Base-by-base conservation (phyloP, 129 eudicot species). In the Artemisia argyi region DNA sequence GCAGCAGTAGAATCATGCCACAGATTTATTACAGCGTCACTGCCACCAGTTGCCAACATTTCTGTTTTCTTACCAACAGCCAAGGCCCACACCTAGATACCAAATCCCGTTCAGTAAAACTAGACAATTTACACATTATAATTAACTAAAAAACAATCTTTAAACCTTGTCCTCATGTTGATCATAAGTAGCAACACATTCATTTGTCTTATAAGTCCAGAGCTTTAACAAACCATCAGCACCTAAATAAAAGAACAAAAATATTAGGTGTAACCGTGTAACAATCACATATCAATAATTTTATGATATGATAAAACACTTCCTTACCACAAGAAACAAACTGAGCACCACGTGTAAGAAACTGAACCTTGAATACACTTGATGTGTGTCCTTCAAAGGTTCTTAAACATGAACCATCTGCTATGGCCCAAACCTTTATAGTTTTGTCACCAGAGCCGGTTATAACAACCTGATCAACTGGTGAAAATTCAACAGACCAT, bases 331-430 rank as follows among this genome's bases (percentile, higher is more conserved):
- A 85, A 68, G 99, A 94, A 74, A 83, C 93, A 84, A 94, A 81
- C 63, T 94, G 99, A 58, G 93, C 80, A 65, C 99, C 99, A 74
- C 96, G 96, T 4, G 96, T 81, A 48, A 94, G 61, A 75, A 88
- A 94, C 19, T 90, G 88, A 65, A 92, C 96, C 80, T 88, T 88
- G 4, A 88, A 73, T 68, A 90, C 97, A 78, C 97, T 94, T 22
- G 99, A 80, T 50, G 97, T 90, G 71, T 94, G 99, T 15, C 99
- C 99, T 83, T 94, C 99, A 65, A 94, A 94, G 70, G 99, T 90
- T 83, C 82, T 90, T 47, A 94, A 70, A 77, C 97, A 94, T 9
- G 97, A 88, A 65, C 97, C 97, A 79, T 94, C 99, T 77, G 96
- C 81, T 44, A 93, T 87, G 30, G 91, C 85, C 99, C 99, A 94